A percentile compares a stretch with the other conserved stretches of the same genome.
These are phyloP conservation scores for Umbilicaria muhlenbergii DNA, from an alignment of 495 filamentous ascomycete species.

Conservation along the genomic window DNA sequence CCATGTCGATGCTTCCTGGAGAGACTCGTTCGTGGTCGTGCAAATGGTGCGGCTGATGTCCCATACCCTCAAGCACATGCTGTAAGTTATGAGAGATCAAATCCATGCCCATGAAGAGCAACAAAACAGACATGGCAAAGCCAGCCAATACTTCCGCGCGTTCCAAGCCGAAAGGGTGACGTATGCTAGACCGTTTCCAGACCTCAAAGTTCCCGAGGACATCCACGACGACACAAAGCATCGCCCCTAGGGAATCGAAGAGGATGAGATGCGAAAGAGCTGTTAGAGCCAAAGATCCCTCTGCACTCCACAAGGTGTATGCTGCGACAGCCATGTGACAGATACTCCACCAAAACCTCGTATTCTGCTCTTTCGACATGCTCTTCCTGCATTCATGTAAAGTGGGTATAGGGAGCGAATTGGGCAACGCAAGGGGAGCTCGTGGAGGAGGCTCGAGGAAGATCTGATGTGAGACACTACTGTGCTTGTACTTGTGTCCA, in stretches of 20 bases:
- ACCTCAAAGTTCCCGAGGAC: constrained; percentile 92
- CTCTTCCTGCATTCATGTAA: constrained; percentile 66
- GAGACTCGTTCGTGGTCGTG: constrained; percentile 54
- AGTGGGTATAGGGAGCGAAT: constrained; percentile 86
- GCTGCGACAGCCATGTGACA: constrained; percentile 71
- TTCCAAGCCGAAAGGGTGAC: constrained; percentile 87
- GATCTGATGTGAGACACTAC: constrained; percentile 89
- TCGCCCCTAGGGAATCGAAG: constrained; percentile 84
- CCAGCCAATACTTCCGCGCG: constrained; percentile 86
- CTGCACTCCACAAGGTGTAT: constrained; percentile 69
- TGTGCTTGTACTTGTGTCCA: constrained; percentile 96
- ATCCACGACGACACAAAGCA: constrained; percentile 87
- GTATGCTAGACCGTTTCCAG: constrained; percentile 83
- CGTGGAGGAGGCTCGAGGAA: constrained; percentile 88
- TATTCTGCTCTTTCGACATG: constrained; percentile 76
- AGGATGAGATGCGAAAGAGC: constrained; percentile 85
- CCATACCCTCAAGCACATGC: constrained; percentile 55
- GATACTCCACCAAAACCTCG: constrained; percentile 72
- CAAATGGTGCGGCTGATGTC: constrained; percentile 53
- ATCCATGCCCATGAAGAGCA: constrained; percentile 93
- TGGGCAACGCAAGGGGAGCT: constrained; percentile 78
- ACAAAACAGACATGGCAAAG: constrained; percentile 90
- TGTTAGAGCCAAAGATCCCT: constrained; percentile 81
- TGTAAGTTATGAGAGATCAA: constrained; percentile 84
- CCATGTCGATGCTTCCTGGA: constrained; percentile 61